Base-by-base conservation (phyloP, 1,284 basidiomycete genomes). In the Trichosporon ovoides region DNA sequence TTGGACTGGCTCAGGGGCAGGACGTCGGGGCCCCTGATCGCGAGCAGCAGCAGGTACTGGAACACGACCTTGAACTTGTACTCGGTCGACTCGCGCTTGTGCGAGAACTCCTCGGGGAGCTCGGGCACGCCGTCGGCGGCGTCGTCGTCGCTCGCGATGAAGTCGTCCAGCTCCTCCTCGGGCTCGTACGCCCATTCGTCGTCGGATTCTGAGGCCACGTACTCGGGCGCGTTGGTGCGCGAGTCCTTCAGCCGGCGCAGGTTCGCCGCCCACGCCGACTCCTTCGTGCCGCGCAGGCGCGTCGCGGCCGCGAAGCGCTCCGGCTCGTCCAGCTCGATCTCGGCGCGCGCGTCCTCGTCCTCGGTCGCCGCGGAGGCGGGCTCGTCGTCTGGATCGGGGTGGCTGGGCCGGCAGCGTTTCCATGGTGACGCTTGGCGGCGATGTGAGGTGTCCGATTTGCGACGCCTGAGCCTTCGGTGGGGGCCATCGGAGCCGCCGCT, bases 11-110 rank as follows among this genome's bases (percentile, higher is more conserved):
- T 52, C 5, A 75, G 61, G 1, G 69, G 68, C 14, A 72, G 48
- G 3, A 64, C 49, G n/a, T 53, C 53, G 1, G 62, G 50, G 7
- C 61, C 64, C 49, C 79, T 81, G 28, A 89, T 84, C 22, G 87
- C 86, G 38, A 92, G 78, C 64, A 91, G 86, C 3, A 91, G 86
- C 64, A 91, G 86, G 38, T 91, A 83, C 69, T 93, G 90, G 66
- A 88, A 91, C 34, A 92, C 82, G 51, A 88, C 85, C 60, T 74
- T 73, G 66, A 76, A 74, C 55, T 74, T 73, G 67, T 66, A 73
- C 54, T 75, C 73, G 3, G 70, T 68, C n/a, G 69, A 66, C 72
- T 91, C 85, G 69, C 86, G 84, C 60, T 83, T 83, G 83, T 87
- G 84, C 69, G 87, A 90, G 75, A 89, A 93, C 63, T 85, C 81